Base-by-base conservation (phyloP, 1,139 yeast species). In the Scheffersomyces parashehatae region DNA sequence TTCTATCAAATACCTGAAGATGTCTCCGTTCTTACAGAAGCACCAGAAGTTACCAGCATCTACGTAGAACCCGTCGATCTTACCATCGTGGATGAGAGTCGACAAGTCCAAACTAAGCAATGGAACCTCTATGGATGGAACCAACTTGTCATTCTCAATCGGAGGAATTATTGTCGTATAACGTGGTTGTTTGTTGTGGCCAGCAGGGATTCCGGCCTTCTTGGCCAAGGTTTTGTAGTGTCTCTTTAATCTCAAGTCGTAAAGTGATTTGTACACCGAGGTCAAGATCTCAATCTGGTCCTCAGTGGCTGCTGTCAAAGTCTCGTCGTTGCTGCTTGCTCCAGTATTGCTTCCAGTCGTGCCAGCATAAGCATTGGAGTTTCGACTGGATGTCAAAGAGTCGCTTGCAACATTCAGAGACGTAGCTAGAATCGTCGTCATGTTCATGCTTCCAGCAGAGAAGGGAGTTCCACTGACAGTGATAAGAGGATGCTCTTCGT, bases 21-120 rank as follows among this genome's bases (percentile, higher is more conserved):
- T 58, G 58, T 81, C 85, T 2, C 85, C 85, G 36, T 72, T 74
- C 39, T 73, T 69, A 2, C 76, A 72, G 58, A 74, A 76, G 24
- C 78, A 71, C 84, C 83, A 80, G 39, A 80, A 67, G 42, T 62
- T 64, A 15, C 50, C 47, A 2, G 63, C 54, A 38, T 70, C 77
- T 35, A 77, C 58, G 46, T 65, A 64, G 30, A 77, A 58, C 3
- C 77, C 75, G 40, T 72, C 69, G 32, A 79, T 59, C 45, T 79
- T 68, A 2, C 83, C 82, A 35, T 44, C 54, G 12, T 45, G 46
- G 13, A 53, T 43, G 41, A 49, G 63, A 31, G 52, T 48, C 1
- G 73, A 62, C 37, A 73, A 54, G 50, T 74, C 75, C 39, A 74
- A 51, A 8, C 57, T 56, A 34, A 65, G 50, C 24, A 70, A 50